Evolutionary conservation across 108 stramenopile genomes (phyloP).

Genomic region (Pseudonitzschia delicatissima): DNA sequence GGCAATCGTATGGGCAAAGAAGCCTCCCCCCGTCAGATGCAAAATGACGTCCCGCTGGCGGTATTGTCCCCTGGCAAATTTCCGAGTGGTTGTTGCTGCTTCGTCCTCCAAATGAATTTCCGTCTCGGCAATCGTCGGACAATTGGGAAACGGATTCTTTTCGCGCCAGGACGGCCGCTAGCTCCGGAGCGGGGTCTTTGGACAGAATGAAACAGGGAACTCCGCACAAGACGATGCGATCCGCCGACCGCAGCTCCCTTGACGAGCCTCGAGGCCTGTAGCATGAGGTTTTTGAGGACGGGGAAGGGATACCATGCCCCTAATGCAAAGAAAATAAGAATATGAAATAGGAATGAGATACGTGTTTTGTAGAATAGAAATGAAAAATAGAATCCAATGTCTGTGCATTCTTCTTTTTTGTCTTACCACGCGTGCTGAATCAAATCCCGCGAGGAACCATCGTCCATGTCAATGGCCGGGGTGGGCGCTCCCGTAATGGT

Average conservation of each 20-base stretch:
- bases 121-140: constrained; percentile 63
- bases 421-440: constrained; percentile 68
- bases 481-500: constrained; percentile 55
- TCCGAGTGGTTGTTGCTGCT: constrained; percentile 5
- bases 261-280: constrained; percentile 67
- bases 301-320: constrained; percentile 81
- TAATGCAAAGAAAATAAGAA: neutral
- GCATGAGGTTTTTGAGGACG: constrained; percentile 63
- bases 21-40: constrained; percentile 81
- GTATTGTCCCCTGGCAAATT: constrained; percentile 22
- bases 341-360: too few species aligned
- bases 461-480: constrained; percentile 47
- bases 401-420: neutral
- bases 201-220: constrained; percentile 77
- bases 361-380: neutral
- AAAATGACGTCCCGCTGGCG: constrained; percentile 66
- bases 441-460: constrained; percentile 44
- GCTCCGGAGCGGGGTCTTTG: constrained; percentile 57
- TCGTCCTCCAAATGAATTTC: constrained; percentile 2
- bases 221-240: constrained; percentile 66
- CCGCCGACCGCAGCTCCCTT: constrained; percentile 80
- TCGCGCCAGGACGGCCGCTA: constrained; percentile 33
- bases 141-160: constrained; percentile 22
- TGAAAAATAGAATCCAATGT: neutral
- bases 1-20: constrained; percentile 82